Base-by-base conservation (phyloP, 225 moss, liverwort and hornwort genomes). In the Polytrichum commune region DNA sequence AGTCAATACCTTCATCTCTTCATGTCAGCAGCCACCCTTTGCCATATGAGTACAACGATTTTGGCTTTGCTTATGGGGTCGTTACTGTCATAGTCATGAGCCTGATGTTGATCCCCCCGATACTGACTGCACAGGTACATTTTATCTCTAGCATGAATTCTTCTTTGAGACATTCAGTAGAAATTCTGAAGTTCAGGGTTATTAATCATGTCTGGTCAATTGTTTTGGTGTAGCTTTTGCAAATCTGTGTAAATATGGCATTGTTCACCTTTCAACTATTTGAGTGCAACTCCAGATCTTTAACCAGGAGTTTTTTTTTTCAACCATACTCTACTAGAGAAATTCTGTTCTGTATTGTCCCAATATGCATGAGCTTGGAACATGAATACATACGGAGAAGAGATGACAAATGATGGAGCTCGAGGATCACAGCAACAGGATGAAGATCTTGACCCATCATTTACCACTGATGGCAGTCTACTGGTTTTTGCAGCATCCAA, bases 1-100 rank as follows among this genome's bases (percentile, higher is more conserved):
- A 18, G 38, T 79, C 77, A 55, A 65, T 78, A 67, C 95, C 92
- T 73, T 68, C 79, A 61, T 84, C 92, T 63, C 38, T 89, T 30
- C 90, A 83, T 74, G 85, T 88, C 57, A 81, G 84, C 73, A 95
- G 73, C 74, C 92, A 92, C 77, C 92, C 95, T 19, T 82, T 95
- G 62, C 88, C 90, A 18, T 89, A 87, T 75, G 90, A 86, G 76
- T 69, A 63, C 64, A 64, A 84, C 60, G 75, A 58, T 30, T 75
- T 78, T 73, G 68, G 76, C 70, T 76, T 90, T 7, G 89, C 89
- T 64, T 85, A 85, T 26, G 64, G 87, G 58, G 92, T 95, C 69
- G 87, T 90, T 69, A 75, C 90, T 58, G 74, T 89, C 58, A 87
- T 85, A 80, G 63, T 82, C 30, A 73, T 95, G 65, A 84, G 89